phyloP scores from a whole-genome alignment of 257 asterid species.

The Perilla frutescens region DNA sequence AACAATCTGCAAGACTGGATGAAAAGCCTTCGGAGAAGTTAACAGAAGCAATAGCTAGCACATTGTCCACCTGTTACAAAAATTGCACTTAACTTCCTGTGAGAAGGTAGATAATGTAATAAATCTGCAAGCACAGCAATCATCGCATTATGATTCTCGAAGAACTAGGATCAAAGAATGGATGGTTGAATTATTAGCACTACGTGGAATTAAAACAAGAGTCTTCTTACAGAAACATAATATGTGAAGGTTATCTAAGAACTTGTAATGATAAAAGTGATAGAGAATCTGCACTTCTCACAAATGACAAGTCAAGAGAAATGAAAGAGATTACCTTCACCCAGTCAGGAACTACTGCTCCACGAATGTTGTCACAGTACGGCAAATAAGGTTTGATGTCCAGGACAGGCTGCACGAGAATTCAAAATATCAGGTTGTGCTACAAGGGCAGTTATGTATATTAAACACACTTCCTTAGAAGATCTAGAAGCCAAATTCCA shows the following conservation, averaged over 20 bases:
- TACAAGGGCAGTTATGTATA: conserved; percentile 16
- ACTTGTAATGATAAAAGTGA: neutral
- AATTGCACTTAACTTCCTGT: conserved; percentile 18
- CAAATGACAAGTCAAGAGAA: conserved; percentile 1
- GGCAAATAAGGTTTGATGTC: conserved; percentile 97
- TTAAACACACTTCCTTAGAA: conserved; percentile 9
- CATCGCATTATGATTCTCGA: conserved; percentile 12
- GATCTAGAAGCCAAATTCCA: conserved; percentile 14
- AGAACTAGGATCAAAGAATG: conserved; percentile 11
- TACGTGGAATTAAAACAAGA: neutral
- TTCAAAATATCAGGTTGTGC: conserved; percentile 32
- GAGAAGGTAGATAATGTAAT: conserved; percentile 2
- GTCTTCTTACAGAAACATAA: neutral
- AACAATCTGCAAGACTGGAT: conserved; percentile 65
- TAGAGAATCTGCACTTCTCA: neutral
- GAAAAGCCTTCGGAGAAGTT: conserved; percentile 71
- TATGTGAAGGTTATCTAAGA: neutral
- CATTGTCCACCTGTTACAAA: conserved; percentile 63
- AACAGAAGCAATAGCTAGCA: conserved; percentile 72
- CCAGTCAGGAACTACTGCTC: conserved; percentile 88
- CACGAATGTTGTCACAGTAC: conserved; percentile 79
- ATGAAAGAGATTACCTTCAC: conserved; percentile 66
- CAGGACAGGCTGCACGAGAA: conserved; percentile 78
- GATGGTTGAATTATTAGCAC: neutral
- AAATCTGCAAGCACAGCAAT: neutral